These are phyloP conservation scores for Effrenium voratum DNA, from an alignment of 73 alveolate genomes.

Conservation along the genomic window DNA sequence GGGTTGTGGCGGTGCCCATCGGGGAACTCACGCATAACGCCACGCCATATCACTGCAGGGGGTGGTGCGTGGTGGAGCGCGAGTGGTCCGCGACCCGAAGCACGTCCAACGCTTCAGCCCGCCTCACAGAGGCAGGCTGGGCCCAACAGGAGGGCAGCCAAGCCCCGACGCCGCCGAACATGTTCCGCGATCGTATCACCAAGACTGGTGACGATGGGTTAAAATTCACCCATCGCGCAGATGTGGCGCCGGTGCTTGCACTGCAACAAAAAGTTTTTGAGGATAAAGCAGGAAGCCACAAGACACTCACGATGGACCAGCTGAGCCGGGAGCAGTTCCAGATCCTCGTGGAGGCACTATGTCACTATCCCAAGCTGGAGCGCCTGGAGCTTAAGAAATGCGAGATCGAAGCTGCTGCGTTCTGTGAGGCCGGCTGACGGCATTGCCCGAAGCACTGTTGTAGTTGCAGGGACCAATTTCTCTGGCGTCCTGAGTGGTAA, in stretches of 20 bases:
- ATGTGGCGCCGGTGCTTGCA: background rate
- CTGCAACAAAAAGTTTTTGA: slow-evolving; percentile 16
- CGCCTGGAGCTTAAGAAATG: too few species aligned
- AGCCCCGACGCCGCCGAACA: background rate
- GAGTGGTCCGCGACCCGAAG: slow-evolving; percentile 10
- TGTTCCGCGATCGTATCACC: background rate
- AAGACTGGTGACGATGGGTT: slow-evolving; percentile 3
- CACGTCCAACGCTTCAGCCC: background rate
- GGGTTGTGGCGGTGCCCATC: background rate
- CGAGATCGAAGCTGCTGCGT: too few species aligned
- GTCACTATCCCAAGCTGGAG: too few species aligned
- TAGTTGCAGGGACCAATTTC: too few species aligned
- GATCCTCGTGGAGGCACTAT: too few species aligned
- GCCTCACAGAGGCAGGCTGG: background rate
- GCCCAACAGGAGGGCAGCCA: background rate
- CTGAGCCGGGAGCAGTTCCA: too few species aligned
- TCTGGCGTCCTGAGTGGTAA: too few species aligned
- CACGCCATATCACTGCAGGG: background rate
- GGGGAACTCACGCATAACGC: background rate
- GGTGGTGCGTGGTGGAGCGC: slow-evolving; percentile 45
- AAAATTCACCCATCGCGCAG: slow-evolving; percentile 3
- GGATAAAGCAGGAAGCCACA: background rate
- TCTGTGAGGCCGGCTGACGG: too few species aligned
- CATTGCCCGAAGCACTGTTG: too few species aligned
- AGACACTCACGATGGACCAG: too few species aligned